Evolutionary conservation across 768 basidiomycete species (phyloP), one percentile per base, ranked within the genome.

Genomic region (Lyophyllum shimeji): DNA sequence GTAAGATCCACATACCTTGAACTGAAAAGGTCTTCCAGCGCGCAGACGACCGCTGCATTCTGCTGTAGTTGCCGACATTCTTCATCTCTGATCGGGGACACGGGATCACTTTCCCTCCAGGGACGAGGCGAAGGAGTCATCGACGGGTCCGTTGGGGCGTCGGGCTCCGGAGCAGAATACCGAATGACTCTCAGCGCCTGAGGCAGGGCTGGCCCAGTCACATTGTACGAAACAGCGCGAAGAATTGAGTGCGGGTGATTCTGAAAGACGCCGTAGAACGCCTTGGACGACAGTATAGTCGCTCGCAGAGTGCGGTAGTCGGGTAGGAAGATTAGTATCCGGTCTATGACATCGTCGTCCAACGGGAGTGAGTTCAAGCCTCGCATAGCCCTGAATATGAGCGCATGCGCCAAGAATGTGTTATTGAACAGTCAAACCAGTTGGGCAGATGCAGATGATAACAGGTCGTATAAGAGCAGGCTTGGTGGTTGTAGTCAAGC

Each of bases 11-110:
- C 67, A 43, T 63, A 71, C 78, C 71, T 71, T 49, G 67, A 60
- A 50, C 77, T 79, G 57, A 73, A 79, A 1, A 77, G 56, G 44
- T 70, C 69, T 62, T 77, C 76, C 31, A 79, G 54, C 3, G 52
- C 45, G 3, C 45, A 60, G 18, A 72, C 66, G 13, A 63, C 58
- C n/a, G 45, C 23, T 11, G 68, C 69, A 49, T 68, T 63, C 2
- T 45, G n/a, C 12, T 60, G 60, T 18, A 77, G 46, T 11, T 56
- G 17, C 50, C 54, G 33, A 50, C 47, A 59, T 52, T 70, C 69
- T 57, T 63, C 24, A 60, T 39, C 12, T 34, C 58, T 58, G 43
- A 68, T 60, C 23, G 60, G 50, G 4, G 60, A 50, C 7, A 59
- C 59, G 12, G 60, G 53, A 50, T 62, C 59, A 44, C 44, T 31